Evolutionary conservation across 2,329 filamentous ascomycete genomes (phyloP).

Genomic region (Scolecobasidium constrictum): DNA sequence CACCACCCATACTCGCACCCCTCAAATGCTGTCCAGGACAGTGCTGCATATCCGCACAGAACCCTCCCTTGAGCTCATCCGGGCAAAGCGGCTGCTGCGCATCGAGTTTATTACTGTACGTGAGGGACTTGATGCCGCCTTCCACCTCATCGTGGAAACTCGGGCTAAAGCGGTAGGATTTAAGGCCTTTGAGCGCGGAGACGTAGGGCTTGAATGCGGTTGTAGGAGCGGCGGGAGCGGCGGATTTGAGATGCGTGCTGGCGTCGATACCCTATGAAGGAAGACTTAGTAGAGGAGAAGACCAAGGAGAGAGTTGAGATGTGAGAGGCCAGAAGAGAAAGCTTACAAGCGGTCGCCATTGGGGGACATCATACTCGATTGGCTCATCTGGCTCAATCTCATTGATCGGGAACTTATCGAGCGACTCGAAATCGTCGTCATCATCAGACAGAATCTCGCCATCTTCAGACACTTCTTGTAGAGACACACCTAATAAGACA

Average conservation of each 20-base stretch:
- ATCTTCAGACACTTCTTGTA: not conserved
- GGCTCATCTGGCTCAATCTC: not conserved
- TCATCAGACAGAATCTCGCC: not conserved
- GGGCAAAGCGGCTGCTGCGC: slow-evolving; percentile 63
- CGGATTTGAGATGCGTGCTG: not conserved
- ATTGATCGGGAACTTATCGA: not conserved
- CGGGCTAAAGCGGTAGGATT: slow-evolving; percentile 82
- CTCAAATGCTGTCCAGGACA: slow-evolving; percentile 77
- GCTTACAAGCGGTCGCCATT: not conserved
- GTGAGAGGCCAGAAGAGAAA: not conserved
- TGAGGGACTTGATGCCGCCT: slow-evolving; percentile 77
- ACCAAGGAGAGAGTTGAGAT: too few species aligned
- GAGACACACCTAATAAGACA: not conserved
- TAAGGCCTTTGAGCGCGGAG: slow-evolving; percentile 73
- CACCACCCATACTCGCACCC: slow-evolving; percentile 62
- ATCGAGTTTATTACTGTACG: slow-evolving; percentile 87
- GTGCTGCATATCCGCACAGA: slow-evolving; percentile 58
- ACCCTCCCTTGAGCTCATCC: slow-evolving; percentile 57
- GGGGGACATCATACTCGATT: not conserved
- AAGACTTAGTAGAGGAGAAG: not conserved
- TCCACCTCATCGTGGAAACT: slow-evolving; percentile 57
- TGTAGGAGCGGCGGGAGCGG: slow-evolving; percentile 12
- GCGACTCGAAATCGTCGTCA: not conserved
- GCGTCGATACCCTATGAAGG: not conserved
- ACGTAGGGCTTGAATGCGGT: slow-evolving; percentile 54